Base-by-base conservation (phyloP, 2,329 filamentous ascomycete genomes). In the Aspergillus sp. region DNA sequence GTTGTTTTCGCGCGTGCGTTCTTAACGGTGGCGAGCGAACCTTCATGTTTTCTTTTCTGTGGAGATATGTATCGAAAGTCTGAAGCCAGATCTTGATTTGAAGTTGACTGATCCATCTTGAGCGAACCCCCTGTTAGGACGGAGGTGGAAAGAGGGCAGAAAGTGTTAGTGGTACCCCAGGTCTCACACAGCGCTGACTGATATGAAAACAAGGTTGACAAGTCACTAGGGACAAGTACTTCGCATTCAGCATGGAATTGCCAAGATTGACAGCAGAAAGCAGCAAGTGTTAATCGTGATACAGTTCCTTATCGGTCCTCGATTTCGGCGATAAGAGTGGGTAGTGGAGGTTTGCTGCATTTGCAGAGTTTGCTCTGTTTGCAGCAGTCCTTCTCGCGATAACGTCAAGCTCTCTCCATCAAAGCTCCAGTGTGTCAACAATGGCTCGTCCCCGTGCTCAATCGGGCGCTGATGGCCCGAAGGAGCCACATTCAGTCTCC, bases 401-500 rank as follows among this genome's bases (percentile, higher is more conserved):
- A 56, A 61, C 55, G 44, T 56, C 41, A 19, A 19, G 25, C 25
- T 56, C 19, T 44, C 43, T 43, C 33, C 19, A 46, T 4, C 9
- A 15, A 14, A 8, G 3, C 33, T 45, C 25, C 27, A 27, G 31
- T n/a, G 17, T 37, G 35, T 27, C 17, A 39, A 27, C 50, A 43
- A 79, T 79, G 77, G 72, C 76, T 64, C 76, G 76, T 31, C 68
- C 76, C 52, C 72, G 77, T 58, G 74, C 76, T 51, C 67, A 73
- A 46, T 79, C 76, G 15, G 67, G 71, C 14, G 75, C 76, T 48
- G 78, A 80, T 44, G 73, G 68, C 48, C 72, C 74, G 14, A 91
- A 91, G 73, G 90, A 93, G 75, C 89, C 90, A 39, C 90, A 93
- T 75, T 86, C 87, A 19, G 85, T 93, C 46, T 92, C 89, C 52